Evolutionary conservation across 2,329 filamentous ascomycete species (phyloP).

Genomic region (Microcyclosporella mali): DNA sequence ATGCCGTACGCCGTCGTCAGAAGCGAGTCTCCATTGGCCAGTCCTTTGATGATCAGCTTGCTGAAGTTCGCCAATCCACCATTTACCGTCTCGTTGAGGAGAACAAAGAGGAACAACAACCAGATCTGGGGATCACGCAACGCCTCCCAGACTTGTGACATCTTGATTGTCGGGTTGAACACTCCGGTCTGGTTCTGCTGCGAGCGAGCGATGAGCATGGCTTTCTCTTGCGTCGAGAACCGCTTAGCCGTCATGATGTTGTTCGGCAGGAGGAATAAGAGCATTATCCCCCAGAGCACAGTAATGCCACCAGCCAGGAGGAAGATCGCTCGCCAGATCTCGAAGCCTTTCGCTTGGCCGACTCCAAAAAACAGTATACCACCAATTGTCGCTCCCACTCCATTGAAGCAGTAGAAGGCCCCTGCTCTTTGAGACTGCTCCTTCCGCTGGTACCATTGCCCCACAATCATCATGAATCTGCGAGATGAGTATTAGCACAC

Average conservation of each 20-base stretch:
- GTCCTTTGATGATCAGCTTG: conserved; percentile 50
- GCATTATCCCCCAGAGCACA: conserved; percentile 56
- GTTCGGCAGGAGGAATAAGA: conserved; percentile 59
- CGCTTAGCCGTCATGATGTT: conserved; percentile 65
- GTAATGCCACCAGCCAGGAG: conserved; percentile 58
- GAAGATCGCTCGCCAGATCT: conserved; percentile 53
- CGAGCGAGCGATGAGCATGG: conserved; percentile 43
- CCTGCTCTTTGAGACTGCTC: conserved; percentile 37
- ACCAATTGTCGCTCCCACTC: conserved; percentile 63
- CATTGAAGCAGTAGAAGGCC: conserved; percentile 68
- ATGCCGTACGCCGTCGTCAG: conserved; percentile 49
- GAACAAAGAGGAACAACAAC: conserved; percentile 32
- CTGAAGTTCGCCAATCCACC: conserved; percentile 52
- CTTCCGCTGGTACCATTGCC: conserved; percentile 64
- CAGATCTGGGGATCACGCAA: conserved; percentile 57
- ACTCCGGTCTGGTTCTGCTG: conserved; percentile 42
- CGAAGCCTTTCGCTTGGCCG: conserved; percentile 29
- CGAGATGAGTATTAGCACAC: conserved; percentile 8
- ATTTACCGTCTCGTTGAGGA: conserved; percentile 51
- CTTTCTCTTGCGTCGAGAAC: conserved; percentile 51
- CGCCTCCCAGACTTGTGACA: conserved; percentile 51
- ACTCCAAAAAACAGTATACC: conserved; percentile 57
- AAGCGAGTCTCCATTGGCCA: conserved; percentile 33
- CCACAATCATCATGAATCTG: conserved; percentile 23
- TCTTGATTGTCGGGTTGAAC: conserved; percentile 44